Conservation (phyloP, 148 eudicot genomes). For the Silene latifolia region DNA sequence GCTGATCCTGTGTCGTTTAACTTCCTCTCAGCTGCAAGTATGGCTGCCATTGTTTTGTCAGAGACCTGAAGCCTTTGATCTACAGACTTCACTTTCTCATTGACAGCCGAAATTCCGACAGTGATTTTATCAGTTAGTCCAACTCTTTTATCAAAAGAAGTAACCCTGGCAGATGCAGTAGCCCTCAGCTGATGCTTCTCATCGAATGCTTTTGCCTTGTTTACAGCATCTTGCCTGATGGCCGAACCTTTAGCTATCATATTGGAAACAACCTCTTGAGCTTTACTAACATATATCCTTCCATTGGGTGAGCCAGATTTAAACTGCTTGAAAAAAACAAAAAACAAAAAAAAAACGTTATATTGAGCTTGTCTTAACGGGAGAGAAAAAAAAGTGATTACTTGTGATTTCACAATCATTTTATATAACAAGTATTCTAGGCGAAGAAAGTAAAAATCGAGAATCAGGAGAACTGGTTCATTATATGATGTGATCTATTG, state of each 20-base stretch:
- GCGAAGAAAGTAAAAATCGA: no score
- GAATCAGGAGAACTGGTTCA: no score
- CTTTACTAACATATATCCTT: constrained; percentile 68
- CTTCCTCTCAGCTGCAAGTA: constrained; percentile 93
- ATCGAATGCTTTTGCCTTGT: constrained; percentile 90
- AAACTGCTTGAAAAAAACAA: constrained; percentile 31
- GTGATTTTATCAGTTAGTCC: constrained; percentile 78
- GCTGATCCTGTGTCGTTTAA: constrained; percentile 82
- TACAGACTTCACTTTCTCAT: constrained; percentile 90
- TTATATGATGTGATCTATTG: no score
- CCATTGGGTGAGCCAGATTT: constrained; percentile 28
- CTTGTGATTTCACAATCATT: no score
- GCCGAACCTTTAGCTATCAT: constrained; percentile 93
- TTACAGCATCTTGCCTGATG: constrained; percentile 79
- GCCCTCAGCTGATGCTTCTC: constrained; percentile 86
- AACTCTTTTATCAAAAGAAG: constrained; percentile 75
- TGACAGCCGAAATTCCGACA: constrained; percentile 82
- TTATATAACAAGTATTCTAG: no score
- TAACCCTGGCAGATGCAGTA: constrained; percentile 82
- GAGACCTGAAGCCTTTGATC: constrained; percentile 95
- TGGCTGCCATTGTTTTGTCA: constrained; percentile 91
- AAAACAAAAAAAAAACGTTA: background rate
- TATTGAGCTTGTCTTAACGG: background rate
- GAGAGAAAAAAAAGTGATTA: no score
- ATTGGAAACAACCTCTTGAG: constrained; percentile 91